Evolutionary conservation across 1,139 yeast species (phyloP).

Genomic region (Saccharomyces hybrid): DNA sequence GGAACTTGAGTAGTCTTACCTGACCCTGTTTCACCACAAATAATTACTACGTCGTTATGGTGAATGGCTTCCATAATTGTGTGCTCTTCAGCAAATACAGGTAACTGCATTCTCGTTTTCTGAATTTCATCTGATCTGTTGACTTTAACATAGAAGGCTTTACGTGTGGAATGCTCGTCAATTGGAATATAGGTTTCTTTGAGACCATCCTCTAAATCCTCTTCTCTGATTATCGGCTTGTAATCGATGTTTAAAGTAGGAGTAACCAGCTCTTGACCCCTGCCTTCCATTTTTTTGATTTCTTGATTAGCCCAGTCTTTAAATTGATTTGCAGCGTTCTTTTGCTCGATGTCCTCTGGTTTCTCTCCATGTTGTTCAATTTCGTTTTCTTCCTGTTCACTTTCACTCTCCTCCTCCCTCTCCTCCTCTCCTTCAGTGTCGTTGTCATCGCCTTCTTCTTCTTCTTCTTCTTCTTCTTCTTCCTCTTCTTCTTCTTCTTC

Average conservation of each 20-base stretch:
- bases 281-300: slow-evolving; percentile 50
- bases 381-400: slow-evolving; percentile 10
- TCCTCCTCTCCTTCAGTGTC: slow-evolving; percentile 21
- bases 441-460: slow-evolving; percentile 19
- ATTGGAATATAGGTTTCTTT: slow-evolving; percentile 52
- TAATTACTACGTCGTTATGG: slow-evolving; percentile 81
- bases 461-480: slow-evolving; percentile 20
- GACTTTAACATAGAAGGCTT: slow-evolving; percentile 63
- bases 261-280: slow-evolving; percentile 39
- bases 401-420: slow-evolving; percentile 10
- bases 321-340: slow-evolving; percentile 38
- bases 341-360: slow-evolving; percentile 15
- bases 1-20: slow-evolving; percentile 79
- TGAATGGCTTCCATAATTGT: slow-evolving; percentile 91
- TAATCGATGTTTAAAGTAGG: slow-evolving; percentile 48
- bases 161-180: slow-evolving; percentile 47
- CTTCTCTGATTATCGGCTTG: slow-evolving; percentile 46
- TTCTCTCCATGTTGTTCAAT: slow-evolving; percentile 14
- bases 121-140: slow-evolving; percentile 60
- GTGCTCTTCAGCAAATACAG: slow-evolving; percentile 89
- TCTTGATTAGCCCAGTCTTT: slow-evolving; percentile 48
- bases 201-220: slow-evolving; percentile 59
- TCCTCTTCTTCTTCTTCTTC: slow-evolving; percentile 26
- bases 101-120: slow-evolving; percentile 58
- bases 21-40: slow-evolving; percentile 91